These are phyloP conservation scores for Puccinia horiana DNA, from an alignment of 1,284 basidiomycete species.

Conservation along the genomic window DNA sequence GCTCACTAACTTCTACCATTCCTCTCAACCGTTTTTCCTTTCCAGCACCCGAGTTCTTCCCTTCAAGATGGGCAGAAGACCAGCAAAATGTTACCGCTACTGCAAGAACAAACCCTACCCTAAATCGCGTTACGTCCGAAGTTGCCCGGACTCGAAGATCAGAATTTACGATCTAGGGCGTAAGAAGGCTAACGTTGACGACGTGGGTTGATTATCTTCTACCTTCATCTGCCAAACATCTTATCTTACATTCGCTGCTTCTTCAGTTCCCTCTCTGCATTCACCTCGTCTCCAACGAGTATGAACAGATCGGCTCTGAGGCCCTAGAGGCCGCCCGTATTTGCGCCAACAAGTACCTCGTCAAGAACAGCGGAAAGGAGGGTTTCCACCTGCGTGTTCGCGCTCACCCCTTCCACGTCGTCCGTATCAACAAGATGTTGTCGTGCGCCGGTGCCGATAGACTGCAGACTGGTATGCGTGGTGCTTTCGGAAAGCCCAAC, in stretches of 20 bases:
- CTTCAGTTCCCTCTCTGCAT: conserved; percentile 60
- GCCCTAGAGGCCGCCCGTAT: conserved; percentile 98
- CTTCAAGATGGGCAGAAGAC: conserved; percentile 83
- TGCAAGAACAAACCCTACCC: conserved; percentile 92
- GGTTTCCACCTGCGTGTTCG: conserved; percentile 98
- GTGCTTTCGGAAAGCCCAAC: conserved; percentile 99
- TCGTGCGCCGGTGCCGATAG: conserved; percentile 97
- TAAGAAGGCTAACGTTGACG: conserved; percentile 86
- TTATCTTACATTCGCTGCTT: conserved; percentile 59
- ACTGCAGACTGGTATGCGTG: conserved; percentile 98
- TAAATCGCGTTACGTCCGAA: conserved; percentile 95
- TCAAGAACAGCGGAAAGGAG: conserved; percentile 96
- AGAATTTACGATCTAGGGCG: conserved; percentile 91
- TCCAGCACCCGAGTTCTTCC: not conserved
- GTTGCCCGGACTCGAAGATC: conserved; percentile 94
- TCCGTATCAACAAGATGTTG: conserved; percentile 99
- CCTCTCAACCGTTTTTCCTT: not conserved
- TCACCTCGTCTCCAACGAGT: conserved; percentile 96
- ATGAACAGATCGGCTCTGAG: conserved; percentile 94
- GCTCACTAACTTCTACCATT: not conserved
- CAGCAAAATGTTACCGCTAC: conserved; percentile 93
- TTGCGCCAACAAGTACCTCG: conserved; percentile 99
- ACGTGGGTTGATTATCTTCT: conserved; percentile 70
- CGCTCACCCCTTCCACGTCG: conserved; percentile 96
- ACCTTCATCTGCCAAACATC: not conserved